Evolutionary conservation across 495 filamentous ascomycete genomes (phyloP), one percentile per base, ranked within the genome.

Genomic region (Lophiotrema nucula): DNA sequence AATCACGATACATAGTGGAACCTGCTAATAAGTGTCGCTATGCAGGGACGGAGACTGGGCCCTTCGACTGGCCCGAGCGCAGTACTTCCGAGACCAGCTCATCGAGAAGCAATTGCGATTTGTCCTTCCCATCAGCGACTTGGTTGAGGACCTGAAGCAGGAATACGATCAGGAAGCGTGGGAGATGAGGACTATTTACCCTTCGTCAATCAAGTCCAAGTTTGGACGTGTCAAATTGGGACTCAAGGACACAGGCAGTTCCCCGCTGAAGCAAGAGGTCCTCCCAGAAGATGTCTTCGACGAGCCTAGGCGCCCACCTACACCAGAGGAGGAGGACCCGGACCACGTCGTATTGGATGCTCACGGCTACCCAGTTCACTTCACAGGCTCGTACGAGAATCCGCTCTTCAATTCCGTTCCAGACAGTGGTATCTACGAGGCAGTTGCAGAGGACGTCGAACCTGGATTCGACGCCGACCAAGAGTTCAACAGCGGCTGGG

Each of bases 271-370:
- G n/a, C 24, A 21, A 18, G 58, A 61, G 28, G 38, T 55, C n/a
- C 28, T 1, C 13, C 58, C 49, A 1, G 41, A 61, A 25, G 58
- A 61, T 18, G 31, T 55, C 6, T 49, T 53, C 3, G 2, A 37
- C 3, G 37, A 42, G 18, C n/a, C n/a, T n/a, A 8, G 31, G 8
- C 8, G 15, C 8, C 31, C 31, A 35, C 8, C 31, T 8, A 35
- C 31, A 15, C 15, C 15, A 8, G 8, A 8, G 15, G 31, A 35
- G 8, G 31, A 35, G 15, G 31, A 35, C 8, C 31, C 31, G 8
- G n/a, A n/a, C n/a, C 8, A 35, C 8, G 8, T 35, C 15, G 31
- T 8, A 15, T 35, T 35, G 8, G 15, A 35, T 15, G 31, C 31
- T 15, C 15, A 8, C 15, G 31, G 31, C 8, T 35, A 15, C 31